These are phyloP conservation scores for Pseudogymnoascus sp. DNA, from an alignment of 2,329 filamentous ascomycete species.

Conservation along the genomic window DNA sequence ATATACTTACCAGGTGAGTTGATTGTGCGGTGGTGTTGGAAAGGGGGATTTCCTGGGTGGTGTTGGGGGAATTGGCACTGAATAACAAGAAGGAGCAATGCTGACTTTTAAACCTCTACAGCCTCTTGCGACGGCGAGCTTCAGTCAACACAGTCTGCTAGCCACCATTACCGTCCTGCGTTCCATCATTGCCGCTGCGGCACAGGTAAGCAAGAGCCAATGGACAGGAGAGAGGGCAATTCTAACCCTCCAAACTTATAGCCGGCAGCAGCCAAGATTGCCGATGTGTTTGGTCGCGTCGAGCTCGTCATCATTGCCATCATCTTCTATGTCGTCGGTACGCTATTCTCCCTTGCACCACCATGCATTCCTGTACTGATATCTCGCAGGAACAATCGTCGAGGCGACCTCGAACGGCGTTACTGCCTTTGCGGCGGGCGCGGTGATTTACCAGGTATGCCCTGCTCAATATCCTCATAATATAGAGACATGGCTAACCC, in stretches of 20 bases:
- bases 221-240: not conserved
- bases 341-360: not conserved
- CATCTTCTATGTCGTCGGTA: conserved; percentile 36
- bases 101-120: conserved; percentile 20
- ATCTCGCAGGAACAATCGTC: conserved; percentile 42
- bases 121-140: conserved; percentile 47
- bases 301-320: conserved; percentile 50
- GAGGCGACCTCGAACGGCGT: conserved; percentile 45
- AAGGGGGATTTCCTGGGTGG: not conserved
- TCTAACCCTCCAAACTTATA: conserved; percentile 21
- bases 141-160: conserved; percentile 46
- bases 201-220: conserved; percentile 24
- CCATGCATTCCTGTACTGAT: not conserved
- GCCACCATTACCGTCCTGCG: conserved; percentile 53
- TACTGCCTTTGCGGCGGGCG: conserved; percentile 48
- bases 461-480: not conserved
- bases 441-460: conserved; percentile 47
- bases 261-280: conserved; percentile 54
- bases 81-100: not conserved
- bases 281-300: conserved; percentile 55
- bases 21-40: not conserved
- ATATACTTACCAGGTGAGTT: conserved; percentile 40
- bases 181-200: conserved; percentile 52
- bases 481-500: not conserved
- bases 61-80: not conserved